phyloP scores from a whole-genome alignment of 225 moss, liverwort and hornwort species.

The Sphagnum tenellum region DNA sequence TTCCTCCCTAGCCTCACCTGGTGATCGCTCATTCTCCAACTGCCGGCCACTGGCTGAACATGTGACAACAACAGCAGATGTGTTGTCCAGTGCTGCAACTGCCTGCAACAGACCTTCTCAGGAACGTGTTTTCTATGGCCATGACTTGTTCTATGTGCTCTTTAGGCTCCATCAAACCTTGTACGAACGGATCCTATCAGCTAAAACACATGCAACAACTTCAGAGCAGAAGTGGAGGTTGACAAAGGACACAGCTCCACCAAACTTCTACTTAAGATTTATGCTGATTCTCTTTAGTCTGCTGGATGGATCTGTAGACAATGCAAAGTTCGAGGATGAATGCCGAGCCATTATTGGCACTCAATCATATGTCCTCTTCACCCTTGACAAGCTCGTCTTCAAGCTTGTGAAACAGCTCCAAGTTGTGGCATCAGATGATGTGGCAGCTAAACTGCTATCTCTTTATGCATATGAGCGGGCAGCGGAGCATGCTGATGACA shows the following conservation, averaged over 20 bases:
- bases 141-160: slow-evolving; percentile 72
- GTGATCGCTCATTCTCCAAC: slow-evolving; percentile 34
- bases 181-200: slow-evolving; percentile 90
- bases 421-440: slow-evolving; percentile 72
- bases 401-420: slow-evolving; percentile 97
- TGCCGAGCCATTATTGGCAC: slow-evolving; percentile 89
- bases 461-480: slow-evolving; percentile 68
- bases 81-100: slow-evolving; percentile 15
- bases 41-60: slow-evolving; percentile 76
- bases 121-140: slow-evolving; percentile 71
- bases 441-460: slow-evolving; percentile 56
- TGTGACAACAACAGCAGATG: slow-evolving; percentile 16
- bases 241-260: slow-evolving; percentile 50
- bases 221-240: slow-evolving; percentile 73
- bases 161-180: slow-evolving; percentile 65
- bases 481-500: slow-evolving; percentile 57
- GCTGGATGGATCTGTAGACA: slow-evolving; percentile 76
- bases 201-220: slow-evolving; percentile 67
- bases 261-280: slow-evolving; percentile 77
- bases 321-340: slow-evolving; percentile 90
- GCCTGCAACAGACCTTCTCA: slow-evolving; percentile 15
- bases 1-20: slow-evolving; percentile 53
- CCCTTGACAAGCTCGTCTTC: slow-evolving; percentile 85
- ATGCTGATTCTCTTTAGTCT: slow-evolving; percentile 63
- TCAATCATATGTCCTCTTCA: slow-evolving; percentile 86